Evolutionary conservation across 306 rosid species (phyloP).

Genomic region (Prunus salicina): DNA sequence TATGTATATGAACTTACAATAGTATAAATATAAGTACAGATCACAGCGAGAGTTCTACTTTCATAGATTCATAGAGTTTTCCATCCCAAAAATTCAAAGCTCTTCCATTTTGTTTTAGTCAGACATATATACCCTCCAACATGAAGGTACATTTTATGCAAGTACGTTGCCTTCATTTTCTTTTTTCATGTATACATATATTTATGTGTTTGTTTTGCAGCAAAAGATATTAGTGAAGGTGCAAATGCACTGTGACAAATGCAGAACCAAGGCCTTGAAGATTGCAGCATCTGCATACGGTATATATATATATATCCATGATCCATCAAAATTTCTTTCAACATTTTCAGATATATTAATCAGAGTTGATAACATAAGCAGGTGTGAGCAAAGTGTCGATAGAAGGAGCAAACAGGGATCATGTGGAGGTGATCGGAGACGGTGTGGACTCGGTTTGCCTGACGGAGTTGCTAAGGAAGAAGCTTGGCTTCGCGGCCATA

Average conservation of each 20-base stretch:
- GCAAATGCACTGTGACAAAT: conserved; percentile 15
- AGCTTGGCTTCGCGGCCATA: conserved; percentile 8
- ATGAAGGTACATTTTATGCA: neutral
- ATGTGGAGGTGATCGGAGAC: conserved; percentile 27
- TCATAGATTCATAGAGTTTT: neutral
- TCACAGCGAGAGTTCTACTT: neutral
- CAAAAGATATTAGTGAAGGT: conserved; percentile 34
- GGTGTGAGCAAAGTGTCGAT: conserved; percentile 37
- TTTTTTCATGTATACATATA: neutral
- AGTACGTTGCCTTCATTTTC: too few relatives aligned
- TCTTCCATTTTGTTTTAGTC: neutral
- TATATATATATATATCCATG: neutral
- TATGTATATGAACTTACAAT: neutral
- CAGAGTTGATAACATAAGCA: neutral
- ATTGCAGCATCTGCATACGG: conserved; percentile 27
- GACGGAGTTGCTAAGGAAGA: conserved; percentile 12
- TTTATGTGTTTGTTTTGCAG: conserved; percentile 17
- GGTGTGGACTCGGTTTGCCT: conserved; percentile 16
- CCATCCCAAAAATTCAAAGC: neutral
- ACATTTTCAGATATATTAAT: neutral
- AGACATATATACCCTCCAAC: neutral
- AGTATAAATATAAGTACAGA: neutral
- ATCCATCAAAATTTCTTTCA: neutral
- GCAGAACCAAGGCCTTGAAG: conserved; percentile 37
- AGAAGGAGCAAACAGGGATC: conserved; percentile 25